Percentiles rank a stretch among this genome's conserved stretches.
Conservation (phyloP, 371 early-diverging fungal genomes). For the Basidiobolus meristosporus region DNA sequence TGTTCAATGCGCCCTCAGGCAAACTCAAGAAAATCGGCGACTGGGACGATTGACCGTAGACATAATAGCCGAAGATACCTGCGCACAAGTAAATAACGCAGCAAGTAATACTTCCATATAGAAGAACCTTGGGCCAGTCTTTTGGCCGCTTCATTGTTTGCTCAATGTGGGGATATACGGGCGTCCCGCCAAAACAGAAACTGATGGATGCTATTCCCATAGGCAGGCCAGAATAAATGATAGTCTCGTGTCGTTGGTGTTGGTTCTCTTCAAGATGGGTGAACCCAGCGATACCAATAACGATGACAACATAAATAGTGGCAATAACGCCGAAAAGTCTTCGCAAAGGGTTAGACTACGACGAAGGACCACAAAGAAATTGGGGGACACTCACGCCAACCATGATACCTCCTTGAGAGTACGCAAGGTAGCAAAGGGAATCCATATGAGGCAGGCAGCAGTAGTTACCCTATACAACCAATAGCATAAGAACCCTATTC, state of each 20-base stretch:
- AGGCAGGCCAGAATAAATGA: slow-evolving; percentile 3
- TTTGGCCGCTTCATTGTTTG: slow-evolving; percentile 54
- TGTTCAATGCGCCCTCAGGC: slow-evolving; percentile 35
- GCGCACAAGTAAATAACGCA: slow-evolving; percentile 54
- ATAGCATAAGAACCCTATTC: no score
- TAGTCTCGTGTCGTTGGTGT: no score
- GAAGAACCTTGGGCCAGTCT: slow-evolving; percentile 50
- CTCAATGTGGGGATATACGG: slow-evolving; percentile 20
- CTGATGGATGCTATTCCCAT: slow-evolving; percentile 31
- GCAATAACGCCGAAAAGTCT: slow-evolving; percentile 23
- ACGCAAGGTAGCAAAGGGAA: slow-evolving; percentile 31
- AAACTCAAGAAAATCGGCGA: slow-evolving; percentile 61
- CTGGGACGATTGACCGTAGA: slow-evolving; percentile 45
- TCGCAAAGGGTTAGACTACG: no score
- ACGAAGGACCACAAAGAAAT: no score
- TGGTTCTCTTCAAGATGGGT: no score
- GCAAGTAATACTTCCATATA: slow-evolving; percentile 42
- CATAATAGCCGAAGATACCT: slow-evolving; percentile 57
- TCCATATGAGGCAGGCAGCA: slow-evolving; percentile 14
- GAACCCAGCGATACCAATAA: slow-evolving; percentile 1
- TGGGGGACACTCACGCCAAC: background rate
- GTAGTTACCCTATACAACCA: slow-evolving; percentile 15
- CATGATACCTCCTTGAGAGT: slow-evolving; percentile 32
- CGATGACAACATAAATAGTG: slow-evolving; percentile 21
- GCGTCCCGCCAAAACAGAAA: slow-evolving; percentile 64